A percentile compares a stretch with the other conserved stretches of the same genome.
Conservation (phyloP, 2,329 filamentous ascomycete genomes). For the Emmonsiellopsis sp. region DNA sequence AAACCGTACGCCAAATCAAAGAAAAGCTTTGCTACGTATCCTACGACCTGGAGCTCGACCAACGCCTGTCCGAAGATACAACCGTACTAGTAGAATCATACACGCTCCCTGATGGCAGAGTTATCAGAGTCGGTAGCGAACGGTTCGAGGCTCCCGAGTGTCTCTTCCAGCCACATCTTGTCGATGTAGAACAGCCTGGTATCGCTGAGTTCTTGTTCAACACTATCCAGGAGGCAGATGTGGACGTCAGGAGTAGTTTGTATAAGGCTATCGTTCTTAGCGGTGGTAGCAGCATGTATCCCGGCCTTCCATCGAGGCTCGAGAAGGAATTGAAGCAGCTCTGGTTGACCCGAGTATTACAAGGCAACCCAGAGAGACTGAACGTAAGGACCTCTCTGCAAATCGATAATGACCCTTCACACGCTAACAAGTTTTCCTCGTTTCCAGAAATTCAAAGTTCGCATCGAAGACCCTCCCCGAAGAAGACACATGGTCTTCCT, state of each 20-base stretch:
- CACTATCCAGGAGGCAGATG: slow-evolving; percentile 91
- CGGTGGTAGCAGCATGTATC: slow-evolving; percentile 98
- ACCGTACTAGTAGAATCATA: slow-evolving; percentile 96
- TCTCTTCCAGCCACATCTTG: slow-evolving; percentile 94
- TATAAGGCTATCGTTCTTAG: slow-evolving; percentile 97
- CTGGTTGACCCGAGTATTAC: slow-evolving; percentile 86
- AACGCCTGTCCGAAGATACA: slow-evolving; percentile 91
- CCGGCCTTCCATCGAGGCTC: slow-evolving; percentile 81
- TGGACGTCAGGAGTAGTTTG: slow-evolving; percentile 84
- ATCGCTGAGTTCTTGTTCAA: slow-evolving; percentile 98
- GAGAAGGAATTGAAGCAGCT: slow-evolving; percentile 99
- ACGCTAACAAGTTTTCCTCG: background rate
- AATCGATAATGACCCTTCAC: background rate
- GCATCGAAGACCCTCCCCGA: slow-evolving; percentile 94
- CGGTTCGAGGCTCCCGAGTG: slow-evolving; percentile 97
- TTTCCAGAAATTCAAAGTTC: slow-evolving; percentile 88
- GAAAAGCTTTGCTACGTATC: slow-evolving; percentile 99
- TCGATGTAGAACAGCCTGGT: slow-evolving; percentile 93
- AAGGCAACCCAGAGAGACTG: slow-evolving; percentile 83
- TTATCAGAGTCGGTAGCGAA: slow-evolving; percentile 92
- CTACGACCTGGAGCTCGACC: slow-evolving; percentile 93
- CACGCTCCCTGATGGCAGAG: slow-evolving; percentile 89
- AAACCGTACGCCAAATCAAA: slow-evolving; percentile 98
- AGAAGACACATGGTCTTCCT: slow-evolving; percentile 99
- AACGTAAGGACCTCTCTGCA: slow-evolving; percentile 40